Conservation (phyloP, 2,329 filamentous ascomycete species). For the Talaromyces sp. region DNA sequence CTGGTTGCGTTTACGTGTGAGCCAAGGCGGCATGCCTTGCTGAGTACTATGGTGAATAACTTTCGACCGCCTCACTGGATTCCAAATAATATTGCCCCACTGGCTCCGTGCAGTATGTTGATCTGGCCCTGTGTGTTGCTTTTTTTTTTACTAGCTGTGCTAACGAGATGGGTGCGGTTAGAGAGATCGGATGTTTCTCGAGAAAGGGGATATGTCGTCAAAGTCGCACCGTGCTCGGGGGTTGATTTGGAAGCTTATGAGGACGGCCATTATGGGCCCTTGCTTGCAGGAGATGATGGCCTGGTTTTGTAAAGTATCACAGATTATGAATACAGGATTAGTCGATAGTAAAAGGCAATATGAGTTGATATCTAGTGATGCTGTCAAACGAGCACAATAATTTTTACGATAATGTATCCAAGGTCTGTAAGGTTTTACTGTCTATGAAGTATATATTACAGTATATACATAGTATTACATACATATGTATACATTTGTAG, state of each 20-base stretch:
- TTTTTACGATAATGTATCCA: neutral
- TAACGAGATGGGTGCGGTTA: neutral
- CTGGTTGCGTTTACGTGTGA: conserved; percentile 11
- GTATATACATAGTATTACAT: neutral
- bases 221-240: neutral
- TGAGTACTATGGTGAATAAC: neutral
- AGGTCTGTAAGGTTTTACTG: neutral
- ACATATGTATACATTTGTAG: neutral
- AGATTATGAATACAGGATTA: neutral
- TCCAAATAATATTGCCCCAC: neutral
- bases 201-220: conserved; percentile 4
- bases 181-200: neutral
- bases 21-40: neutral
- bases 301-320: neutral
- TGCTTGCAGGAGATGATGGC: neutral
- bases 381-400: neutral
- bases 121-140: neutral
- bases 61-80: conserved; percentile 7
- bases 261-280: neutral
- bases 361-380: neutral
- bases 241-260: neutral
- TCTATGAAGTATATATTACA: neutral
- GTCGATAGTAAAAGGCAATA: neutral
- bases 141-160: neutral
- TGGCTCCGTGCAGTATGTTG: neutral